Evolutionary conservation across 768 basidiomycete genomes (phyloP).

Genomic region (Russula griseocarnosa): DNA sequence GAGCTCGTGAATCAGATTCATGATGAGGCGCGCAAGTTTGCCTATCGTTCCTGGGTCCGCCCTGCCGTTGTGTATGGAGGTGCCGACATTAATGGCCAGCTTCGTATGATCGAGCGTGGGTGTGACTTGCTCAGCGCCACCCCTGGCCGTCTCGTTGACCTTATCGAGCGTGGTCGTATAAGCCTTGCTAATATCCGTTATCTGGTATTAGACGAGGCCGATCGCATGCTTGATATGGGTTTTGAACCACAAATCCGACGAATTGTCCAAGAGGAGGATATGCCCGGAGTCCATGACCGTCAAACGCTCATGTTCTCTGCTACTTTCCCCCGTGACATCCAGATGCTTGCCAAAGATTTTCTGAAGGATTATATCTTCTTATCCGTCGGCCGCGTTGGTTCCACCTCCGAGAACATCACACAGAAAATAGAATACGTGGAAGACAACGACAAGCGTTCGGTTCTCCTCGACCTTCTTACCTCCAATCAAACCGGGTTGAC

Average conservation of each 20-base stretch:
- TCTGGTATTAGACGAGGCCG: conserved; percentile 97
- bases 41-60: conserved; percentile 98
- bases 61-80: conserved; percentile 99
- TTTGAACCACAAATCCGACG: conserved; percentile 99
- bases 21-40: conserved; percentile 98
- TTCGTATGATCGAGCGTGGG: conserved; percentile 91
- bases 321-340: conserved; percentile 98
- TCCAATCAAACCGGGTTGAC: conserved; percentile 79
- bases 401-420: conserved; percentile 98
- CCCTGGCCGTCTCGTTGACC: conserved; percentile 95
- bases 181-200: conserved; percentile 95
- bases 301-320: conserved; percentile 99
- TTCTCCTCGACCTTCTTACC: conserved; percentile 88
- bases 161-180: conserved; percentile 97
- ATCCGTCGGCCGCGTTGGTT: conserved; percentile 96
- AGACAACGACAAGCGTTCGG: conserved; percentile 93
- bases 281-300: conserved; percentile 88
- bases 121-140: conserved; percentile 97
- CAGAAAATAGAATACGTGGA: conserved; percentile 99
- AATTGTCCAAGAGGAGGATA: conserved; percentile 97
- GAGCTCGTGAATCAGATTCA: conserved; percentile 99
- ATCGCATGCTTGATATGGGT: conserved; percentile 99
- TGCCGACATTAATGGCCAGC: conserved; percentile 94
- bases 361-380: conserved; percentile 99
- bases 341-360: conserved; percentile 93